Percentiles rank a stretch among this genome's conserved stretches.
phyloP scores from a whole-genome alignment of 192 early-diverging fungal species.

The Coemansia sp. region DNA sequence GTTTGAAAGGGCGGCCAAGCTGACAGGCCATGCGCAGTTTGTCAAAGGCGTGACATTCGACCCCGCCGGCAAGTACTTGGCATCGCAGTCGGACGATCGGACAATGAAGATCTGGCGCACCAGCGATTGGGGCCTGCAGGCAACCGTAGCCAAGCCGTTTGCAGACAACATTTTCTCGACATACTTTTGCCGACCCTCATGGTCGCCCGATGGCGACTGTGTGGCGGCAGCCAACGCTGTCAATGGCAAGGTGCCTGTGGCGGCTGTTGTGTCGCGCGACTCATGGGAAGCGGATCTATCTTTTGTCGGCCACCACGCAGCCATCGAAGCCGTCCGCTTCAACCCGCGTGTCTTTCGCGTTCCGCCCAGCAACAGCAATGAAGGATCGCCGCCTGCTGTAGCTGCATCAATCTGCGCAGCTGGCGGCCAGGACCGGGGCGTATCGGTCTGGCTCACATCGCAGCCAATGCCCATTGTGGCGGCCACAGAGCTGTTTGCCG shows the following conservation, averaged over 20 bases:
- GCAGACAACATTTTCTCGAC: slow-evolving; percentile 78
- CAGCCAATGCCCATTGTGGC: slow-evolving; percentile 70
- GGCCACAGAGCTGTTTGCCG: slow-evolving; percentile 72
- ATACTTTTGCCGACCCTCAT: slow-evolving; percentile 88
- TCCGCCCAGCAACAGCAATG: background rate
- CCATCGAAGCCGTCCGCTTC: slow-evolving; percentile 89
- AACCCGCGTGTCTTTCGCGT: slow-evolving; percentile 74
- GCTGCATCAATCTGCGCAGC: slow-evolving; percentile 73
- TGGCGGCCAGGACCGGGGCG: slow-evolving; percentile 84
- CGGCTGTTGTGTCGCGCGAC: slow-evolving; percentile 75
- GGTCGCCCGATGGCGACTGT: slow-evolving; percentile 96
- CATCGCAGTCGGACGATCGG: slow-evolving; percentile 92
- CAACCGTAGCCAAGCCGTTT: slow-evolving; percentile 71
- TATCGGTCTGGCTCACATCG: slow-evolving; percentile 87
- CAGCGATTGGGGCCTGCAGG: slow-evolving; percentile 83
- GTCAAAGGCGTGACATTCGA: slow-evolving; percentile 98
- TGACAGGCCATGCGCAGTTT: slow-evolving; percentile 78
- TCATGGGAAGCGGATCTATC: slow-evolving; percentile 77
- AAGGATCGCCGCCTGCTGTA: too few species aligned
- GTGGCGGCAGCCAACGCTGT: slow-evolving; percentile 90
- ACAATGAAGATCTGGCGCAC: slow-evolving; percentile 83
- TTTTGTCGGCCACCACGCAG: slow-evolving; percentile 84
- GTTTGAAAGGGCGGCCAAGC: slow-evolving; percentile 68
- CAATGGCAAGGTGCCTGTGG: slow-evolving; percentile 73
- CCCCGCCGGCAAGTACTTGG: slow-evolving; percentile 90